Evolutionary conservation across 75 land plant species (phyloP).

Genomic region (Sequoiadendron giganteum): DNA sequence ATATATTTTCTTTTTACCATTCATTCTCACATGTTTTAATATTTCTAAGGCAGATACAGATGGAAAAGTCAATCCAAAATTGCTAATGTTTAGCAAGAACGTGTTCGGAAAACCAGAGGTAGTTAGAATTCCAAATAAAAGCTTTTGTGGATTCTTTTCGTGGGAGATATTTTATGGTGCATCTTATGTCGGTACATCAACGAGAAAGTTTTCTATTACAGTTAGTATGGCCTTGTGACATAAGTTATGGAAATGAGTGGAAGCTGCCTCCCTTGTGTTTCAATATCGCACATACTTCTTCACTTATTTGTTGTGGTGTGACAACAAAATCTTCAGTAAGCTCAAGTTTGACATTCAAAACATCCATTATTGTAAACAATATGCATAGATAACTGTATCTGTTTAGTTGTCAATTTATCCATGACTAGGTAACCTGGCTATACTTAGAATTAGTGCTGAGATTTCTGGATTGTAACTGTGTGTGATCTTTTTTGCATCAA

Average conservation of each 20-base stretch:
- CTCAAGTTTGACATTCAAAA: background rate
- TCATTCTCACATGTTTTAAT: background rate
- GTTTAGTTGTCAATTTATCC: background rate
- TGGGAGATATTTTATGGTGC: background rate
- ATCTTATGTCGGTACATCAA: background rate
- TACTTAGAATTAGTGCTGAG: too few species aligned
- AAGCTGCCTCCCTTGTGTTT: slow-evolving; percentile 52
- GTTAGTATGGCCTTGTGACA: slow-evolving; percentile 58
- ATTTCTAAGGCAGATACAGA: slow-evolving; percentile 32
- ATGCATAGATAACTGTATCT: background rate
- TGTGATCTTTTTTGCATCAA: too few species aligned
- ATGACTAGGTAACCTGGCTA: background rate
- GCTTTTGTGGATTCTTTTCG: background rate
- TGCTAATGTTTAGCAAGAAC: slow-evolving; percentile 67
- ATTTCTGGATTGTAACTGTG: too few species aligned
- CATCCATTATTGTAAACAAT: background rate
- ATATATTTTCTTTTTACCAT: background rate
- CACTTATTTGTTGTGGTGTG: slow-evolving; percentile 84
- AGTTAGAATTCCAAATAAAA: background rate
- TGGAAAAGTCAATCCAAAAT: slow-evolving; percentile 43
- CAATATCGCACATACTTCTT: slow-evolving; percentile 82
- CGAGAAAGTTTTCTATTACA: slow-evolving; percentile 15
- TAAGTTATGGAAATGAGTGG: slow-evolving; percentile 14
- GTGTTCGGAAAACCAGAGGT: slow-evolving; percentile 90
- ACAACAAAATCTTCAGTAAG: slow-evolving; percentile 49